Percentiles rank a stretch among this genome's conserved stretches.
These are phyloP conservation scores for Pseudozyma thailandica DNA, from an alignment of 1,284 basidiomycete genomes.

Conservation along the genomic window DNA sequence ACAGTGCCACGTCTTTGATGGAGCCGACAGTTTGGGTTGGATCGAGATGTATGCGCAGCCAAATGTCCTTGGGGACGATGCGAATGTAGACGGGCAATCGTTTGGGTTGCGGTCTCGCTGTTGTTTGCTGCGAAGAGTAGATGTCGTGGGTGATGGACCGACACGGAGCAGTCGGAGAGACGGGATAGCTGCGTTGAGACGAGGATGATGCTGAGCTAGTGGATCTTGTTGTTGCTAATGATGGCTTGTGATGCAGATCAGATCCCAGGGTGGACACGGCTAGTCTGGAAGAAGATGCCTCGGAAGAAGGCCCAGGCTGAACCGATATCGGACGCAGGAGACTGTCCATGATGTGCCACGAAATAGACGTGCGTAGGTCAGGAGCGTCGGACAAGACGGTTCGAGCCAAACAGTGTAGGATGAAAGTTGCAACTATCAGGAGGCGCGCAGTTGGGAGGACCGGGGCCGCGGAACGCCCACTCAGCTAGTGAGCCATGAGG, in stretches of 20 bases:
- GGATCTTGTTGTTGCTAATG: constrained; percentile 21
- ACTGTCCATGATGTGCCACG: not conserved
- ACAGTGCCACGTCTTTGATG: constrained; percentile 49
- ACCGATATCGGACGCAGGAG: not conserved
- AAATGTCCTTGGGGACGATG: constrained; percentile 57
- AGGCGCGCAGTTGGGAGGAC: not conserved
- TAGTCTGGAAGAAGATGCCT: not conserved
- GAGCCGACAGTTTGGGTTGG: constrained; percentile 46
- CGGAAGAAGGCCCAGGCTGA: constrained; percentile 5
- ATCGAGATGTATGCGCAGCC: constrained; percentile 50
- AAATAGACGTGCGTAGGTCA: not conserved
- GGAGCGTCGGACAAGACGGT: too few relatives aligned
- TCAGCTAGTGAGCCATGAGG: not conserved
- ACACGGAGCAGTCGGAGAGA: not conserved
- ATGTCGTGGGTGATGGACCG: too few relatives aligned
- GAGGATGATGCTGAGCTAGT: constrained; percentile 25
- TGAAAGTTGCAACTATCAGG: too few relatives aligned
- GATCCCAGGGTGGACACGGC: too few relatives aligned
- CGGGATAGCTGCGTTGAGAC: constrained; percentile 14
- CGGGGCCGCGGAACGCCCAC: constrained; percentile 1
- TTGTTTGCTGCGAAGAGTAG: too few relatives aligned
- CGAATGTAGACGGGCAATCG: constrained; percentile 52
- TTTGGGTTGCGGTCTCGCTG: not conserved
- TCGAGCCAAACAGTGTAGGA: too few relatives aligned
- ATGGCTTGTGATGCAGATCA: constrained; percentile 35